Conservation (phyloP, 148 eudicot genomes). For the Dianthus caryophyllus region DNA sequence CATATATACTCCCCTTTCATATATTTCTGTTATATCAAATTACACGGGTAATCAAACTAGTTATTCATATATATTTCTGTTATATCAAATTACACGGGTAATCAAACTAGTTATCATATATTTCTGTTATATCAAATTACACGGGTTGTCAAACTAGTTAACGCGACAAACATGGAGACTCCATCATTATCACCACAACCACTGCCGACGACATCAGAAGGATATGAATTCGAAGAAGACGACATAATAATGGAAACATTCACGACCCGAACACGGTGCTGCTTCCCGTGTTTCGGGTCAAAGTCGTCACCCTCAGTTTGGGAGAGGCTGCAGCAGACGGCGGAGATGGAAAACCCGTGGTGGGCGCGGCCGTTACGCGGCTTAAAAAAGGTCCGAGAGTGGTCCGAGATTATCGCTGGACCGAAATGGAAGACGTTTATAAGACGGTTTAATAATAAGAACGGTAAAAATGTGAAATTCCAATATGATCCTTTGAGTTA, state of each 20-base stretch:
- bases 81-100: too few relatives aligned
- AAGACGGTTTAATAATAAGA: conserved; percentile 48
- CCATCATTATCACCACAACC: not conserved
- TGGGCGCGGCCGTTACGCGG: conserved; percentile 50
- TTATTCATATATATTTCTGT: too few relatives aligned
- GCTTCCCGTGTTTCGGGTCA: conserved; percentile 28
- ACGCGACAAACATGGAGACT: too few relatives aligned
- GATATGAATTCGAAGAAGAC: conserved; percentile 6
- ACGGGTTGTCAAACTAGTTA: too few relatives aligned
- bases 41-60: too few relatives aligned
- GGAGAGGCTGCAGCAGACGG: conserved; percentile 30
- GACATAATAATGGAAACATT: conserved; percentile 11
- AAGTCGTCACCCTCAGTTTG: conserved; percentile 31
- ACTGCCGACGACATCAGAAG: not conserved
- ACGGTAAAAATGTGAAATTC: conserved; percentile 31
- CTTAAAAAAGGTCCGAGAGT: conserved; percentile 60
- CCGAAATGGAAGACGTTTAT: conserved; percentile 87
- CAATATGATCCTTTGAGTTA: conserved; percentile 74
- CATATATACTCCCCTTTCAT: not conserved
- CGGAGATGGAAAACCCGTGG: conserved; percentile 24
- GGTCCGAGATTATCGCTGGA: conserved; percentile 81
- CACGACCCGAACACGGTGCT: conserved; percentile 26
- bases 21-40: too few relatives aligned
- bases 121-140: too few relatives aligned
- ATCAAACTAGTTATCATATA: too few relatives aligned